phyloP scores from a whole-genome alignment of 148 eudicot species.

The Mesembryanthemum crystallinum region DNA sequence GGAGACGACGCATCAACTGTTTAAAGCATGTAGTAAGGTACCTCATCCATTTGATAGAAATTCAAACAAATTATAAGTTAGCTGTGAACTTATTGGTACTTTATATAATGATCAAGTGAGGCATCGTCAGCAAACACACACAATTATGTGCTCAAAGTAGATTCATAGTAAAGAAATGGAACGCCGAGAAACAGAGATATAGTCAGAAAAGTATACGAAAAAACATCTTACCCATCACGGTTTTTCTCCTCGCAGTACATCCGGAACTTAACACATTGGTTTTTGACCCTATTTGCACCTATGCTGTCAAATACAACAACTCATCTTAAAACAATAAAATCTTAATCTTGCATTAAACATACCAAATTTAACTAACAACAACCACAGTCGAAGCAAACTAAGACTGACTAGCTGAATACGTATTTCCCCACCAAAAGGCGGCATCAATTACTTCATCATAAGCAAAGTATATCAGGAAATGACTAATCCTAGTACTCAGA shows the following conservation, averaged over 20 bases:
- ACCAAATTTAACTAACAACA: background rate
- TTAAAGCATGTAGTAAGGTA: background rate
- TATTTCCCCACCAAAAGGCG: background rate
- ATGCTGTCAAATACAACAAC: conserved; percentile 38
- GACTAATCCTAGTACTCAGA: background rate
- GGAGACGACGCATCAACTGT: background rate
- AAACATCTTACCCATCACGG: conserved; percentile 50
- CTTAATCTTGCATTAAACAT: too few relatives aligned
- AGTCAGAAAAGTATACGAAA: background rate
- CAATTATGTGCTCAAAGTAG: background rate
- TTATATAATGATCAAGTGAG: background rate
- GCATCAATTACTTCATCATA: background rate
- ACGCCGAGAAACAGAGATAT: too few relatives aligned
- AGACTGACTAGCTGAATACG: background rate
- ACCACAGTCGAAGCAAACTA: background rate
- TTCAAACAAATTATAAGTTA: background rate
- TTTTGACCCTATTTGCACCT: conserved; percentile 58
- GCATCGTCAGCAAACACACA: background rate
- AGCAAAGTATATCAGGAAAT: background rate
- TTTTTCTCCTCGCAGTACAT: conserved; percentile 54
- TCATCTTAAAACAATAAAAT: background rate
- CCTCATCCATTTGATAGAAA: background rate
- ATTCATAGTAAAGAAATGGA: background rate
- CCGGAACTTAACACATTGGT: conserved; percentile 47
- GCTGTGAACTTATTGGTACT: background rate